phyloP scores from a whole-genome alignment of 1,139 yeast genomes.

The Lodderomyces metapsilosis region DNA sequence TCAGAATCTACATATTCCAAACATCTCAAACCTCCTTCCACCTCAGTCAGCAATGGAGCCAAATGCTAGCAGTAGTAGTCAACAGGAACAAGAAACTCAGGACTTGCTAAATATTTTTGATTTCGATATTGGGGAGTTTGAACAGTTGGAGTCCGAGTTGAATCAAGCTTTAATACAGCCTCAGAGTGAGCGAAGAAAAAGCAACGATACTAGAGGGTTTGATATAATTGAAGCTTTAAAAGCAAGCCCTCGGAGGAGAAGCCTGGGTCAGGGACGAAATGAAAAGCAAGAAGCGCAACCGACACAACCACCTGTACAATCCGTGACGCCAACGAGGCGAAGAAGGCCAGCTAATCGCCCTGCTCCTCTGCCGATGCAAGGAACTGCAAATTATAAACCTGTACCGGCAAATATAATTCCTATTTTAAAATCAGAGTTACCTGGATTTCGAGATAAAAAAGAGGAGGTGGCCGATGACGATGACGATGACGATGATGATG shows the following conservation, averaged over 20 bases:
- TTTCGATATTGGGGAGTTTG: not conserved
- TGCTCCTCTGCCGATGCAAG: not conserved
- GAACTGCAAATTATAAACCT: constrained; percentile 17
- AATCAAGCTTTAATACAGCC: not conserved
- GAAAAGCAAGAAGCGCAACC: not conserved
- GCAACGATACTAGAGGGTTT: not conserved
- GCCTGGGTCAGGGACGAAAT: not conserved
- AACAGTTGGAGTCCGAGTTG: not conserved
- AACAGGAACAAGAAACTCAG: not conserved
- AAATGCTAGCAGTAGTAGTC: not conserved
- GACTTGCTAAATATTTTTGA: not conserved
- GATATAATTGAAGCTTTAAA: not conserved
- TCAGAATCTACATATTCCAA: not conserved
- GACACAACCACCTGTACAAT: not conserved
- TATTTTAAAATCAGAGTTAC: constrained; percentile 23
- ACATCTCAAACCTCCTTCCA: not conserved
- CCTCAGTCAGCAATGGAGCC: not conserved
- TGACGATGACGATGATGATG: constrained; percentile 27
- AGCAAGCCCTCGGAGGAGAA: not conserved
- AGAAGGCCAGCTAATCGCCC: not conserved
- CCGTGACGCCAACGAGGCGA: not conserved
- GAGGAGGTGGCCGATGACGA: constrained; percentile 23
- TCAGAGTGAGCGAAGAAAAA: not conserved
- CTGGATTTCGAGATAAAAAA: constrained; percentile 22
- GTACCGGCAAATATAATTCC: constrained; percentile 27